Evolutionary conservation across 164 flowering plant genomes (phyloP).

Genomic region (Nymphaea colorata): DNA sequence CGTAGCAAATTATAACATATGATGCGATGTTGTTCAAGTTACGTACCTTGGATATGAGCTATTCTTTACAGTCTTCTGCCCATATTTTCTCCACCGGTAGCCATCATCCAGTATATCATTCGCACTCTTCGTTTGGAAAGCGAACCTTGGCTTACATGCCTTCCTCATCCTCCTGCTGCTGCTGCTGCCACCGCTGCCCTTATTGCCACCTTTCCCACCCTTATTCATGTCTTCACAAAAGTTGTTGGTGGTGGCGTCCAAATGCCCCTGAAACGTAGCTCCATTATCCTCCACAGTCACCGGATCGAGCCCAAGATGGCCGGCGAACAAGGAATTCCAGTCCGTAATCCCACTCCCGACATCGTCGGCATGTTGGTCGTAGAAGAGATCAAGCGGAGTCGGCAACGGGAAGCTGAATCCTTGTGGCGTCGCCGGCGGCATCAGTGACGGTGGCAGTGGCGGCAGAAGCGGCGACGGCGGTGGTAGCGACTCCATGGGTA

Average conservation of each 20-base stretch:
- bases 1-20: too few relatives aligned
- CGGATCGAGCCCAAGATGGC: slow-evolving; percentile 2
- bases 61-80: slow-evolving; percentile 71
- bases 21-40: too few relatives aligned
- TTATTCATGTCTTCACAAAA: not conserved
- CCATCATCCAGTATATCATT: slow-evolving; percentile 76
- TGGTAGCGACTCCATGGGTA: slow-evolving; percentile 6
- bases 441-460: not conserved
- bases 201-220: not conserved
- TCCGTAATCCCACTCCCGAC: slow-evolving; percentile 17
- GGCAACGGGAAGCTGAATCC: too few relatives aligned
- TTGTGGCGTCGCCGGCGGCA: too few relatives aligned
- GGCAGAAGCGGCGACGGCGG: not conserved
- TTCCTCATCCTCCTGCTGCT: slow-evolving; percentile 22
- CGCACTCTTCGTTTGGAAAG: slow-evolving; percentile 47
- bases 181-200: slow-evolving; percentile 6
- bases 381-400: too few relatives aligned
- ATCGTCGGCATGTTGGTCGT: slow-evolving; percentile 6
- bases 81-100: slow-evolving; percentile 69
- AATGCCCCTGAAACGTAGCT: not conserved
- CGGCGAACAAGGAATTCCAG: slow-evolving; percentile 27
- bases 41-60: slow-evolving; percentile 57
- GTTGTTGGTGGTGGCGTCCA: not conserved
- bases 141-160: slow-evolving; percentile 41
- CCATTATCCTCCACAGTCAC: not conserved